Evolutionary conservation across 192 early-diverging fungal genomes (phyloP).

Genomic region (Linderina pennispora): DNA sequence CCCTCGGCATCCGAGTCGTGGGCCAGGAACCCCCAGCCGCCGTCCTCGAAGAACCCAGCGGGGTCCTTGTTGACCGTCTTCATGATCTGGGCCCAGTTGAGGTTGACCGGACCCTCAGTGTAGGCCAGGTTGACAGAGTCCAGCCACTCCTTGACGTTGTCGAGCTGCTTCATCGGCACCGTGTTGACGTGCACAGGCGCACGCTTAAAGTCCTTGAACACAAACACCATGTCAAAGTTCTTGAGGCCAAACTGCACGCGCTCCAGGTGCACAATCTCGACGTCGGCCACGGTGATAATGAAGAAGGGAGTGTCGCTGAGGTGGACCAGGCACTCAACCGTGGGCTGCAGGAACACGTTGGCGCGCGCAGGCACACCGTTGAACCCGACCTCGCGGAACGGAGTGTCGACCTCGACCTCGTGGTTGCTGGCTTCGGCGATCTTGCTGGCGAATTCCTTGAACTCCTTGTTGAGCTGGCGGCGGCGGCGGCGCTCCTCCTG

Average conservation of each 20-base stretch:
- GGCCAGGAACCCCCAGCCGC: slow-evolving; percentile 90
- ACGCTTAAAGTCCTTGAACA: slow-evolving; percentile 89
- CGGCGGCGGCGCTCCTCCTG: slow-evolving; percentile 89
- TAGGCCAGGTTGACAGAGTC: slow-evolving; percentile 88
- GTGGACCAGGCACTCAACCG: slow-evolving; percentile 93
- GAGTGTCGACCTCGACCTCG: slow-evolving; percentile 84
- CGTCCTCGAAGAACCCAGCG: slow-evolving; percentile 81
- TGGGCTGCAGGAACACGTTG: slow-evolving; percentile 91
- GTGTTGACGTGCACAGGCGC: slow-evolving; percentile 94
- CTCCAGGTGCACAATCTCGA: slow-evolving; percentile 95
- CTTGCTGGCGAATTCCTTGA: slow-evolving; percentile 86
- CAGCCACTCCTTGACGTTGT: slow-evolving; percentile 95
- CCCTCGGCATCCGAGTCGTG: slow-evolving; percentile 55
- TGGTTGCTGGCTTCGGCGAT: slow-evolving; percentile 79
- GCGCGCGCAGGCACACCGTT: slow-evolving; percentile 88
- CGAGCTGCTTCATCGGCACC: slow-evolving; percentile 84
- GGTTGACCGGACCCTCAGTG: slow-evolving; percentile 89
- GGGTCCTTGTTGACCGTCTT: slow-evolving; percentile 95
- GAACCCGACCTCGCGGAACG: slow-evolving; percentile 91
- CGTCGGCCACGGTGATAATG: slow-evolving; percentile 83
- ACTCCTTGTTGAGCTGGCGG: slow-evolving; percentile 83
- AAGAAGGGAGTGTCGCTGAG: slow-evolving; percentile 91
- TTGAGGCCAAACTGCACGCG: slow-evolving; percentile 95
- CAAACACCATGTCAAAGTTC: slow-evolving; percentile 98
- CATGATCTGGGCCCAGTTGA: slow-evolving; percentile 97